A percentile compares a stretch with the other conserved stretches of the same genome.
Conservation (phyloP, 1,139 yeast species). For the Taphrina deformans region DNA sequence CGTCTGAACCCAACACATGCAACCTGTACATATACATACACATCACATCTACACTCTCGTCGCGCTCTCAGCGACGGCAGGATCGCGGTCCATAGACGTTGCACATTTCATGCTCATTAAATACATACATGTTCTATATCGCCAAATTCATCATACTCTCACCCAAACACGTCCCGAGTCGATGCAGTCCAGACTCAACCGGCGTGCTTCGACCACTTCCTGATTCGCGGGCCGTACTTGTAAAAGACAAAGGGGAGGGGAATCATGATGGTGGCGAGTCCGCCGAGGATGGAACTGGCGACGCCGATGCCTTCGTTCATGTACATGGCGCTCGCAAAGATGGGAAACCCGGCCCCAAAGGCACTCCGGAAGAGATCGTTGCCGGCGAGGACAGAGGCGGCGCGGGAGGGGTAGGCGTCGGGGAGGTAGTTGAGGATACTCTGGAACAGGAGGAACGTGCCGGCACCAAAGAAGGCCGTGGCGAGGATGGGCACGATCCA, state of each 20-base stretch:
- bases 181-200: not conserved
- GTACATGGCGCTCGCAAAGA: constrained; percentile 59
- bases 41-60: no score
- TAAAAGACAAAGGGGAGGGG: constrained; percentile 67
- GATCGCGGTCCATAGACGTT: no score
- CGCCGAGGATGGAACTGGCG: constrained; percentile 48
- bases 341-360: constrained; percentile 63
- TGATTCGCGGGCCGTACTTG: constrained; percentile 47
- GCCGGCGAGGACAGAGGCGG: constrained; percentile 83
- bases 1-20: no score
- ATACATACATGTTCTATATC: no score
- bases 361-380: constrained; percentile 56
- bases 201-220: constrained; percentile 27
- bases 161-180: not conserved
- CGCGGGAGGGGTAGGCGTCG: constrained; percentile 65
- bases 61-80: no score
- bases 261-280: constrained; percentile 57
- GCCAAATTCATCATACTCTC: no score
- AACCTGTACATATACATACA: no score
- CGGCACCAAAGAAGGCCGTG: constrained; percentile 76
- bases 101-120: no score
- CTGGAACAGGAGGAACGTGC: constrained; percentile 49
- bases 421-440: constrained; percentile 61
- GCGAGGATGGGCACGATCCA: constrained; percentile 79
- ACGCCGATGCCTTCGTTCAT: constrained; percentile 54